Evolutionary conservation across 176 grass and related monocot genomes (phyloP), one percentile per base, ranked within the genome.

Genomic region (Zoysia pacifica): DNA sequence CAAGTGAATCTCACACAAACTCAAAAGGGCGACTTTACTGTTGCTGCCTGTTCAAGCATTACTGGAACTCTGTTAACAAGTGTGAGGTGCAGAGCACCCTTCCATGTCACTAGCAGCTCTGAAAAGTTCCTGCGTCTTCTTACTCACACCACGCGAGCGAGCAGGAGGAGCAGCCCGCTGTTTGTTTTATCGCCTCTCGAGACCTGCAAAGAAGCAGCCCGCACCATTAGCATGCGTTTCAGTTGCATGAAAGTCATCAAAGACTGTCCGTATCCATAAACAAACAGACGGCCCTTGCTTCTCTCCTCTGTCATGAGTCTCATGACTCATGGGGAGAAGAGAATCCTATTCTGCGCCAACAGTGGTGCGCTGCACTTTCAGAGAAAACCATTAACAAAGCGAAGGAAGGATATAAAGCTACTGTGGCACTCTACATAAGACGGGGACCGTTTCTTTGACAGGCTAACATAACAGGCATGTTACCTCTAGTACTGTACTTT

Each of bases 161-260:
- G 35, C 62, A 14, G 37, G 28, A 28, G 28, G 28, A 28, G 28
- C 28, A 28, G 28, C 28, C 28, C 28, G 28, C 28, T 28, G 28
- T 28, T 70, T 70, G 48, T 82, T 72, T 81, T 79, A 14, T 40
- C 68, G 54, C 14, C 54, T 18, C 59, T 86, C 74, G 66, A 72
- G 73, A 72, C 59, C 75, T 72, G 79, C 67, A 67, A 54, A 87
- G 6, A 82, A 82, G 59, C 49, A 65, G 35, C 54, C 53, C 62
- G 51, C 35, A 50, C 62, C 76, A 28, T 48, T 18, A 44, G 49
- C 53, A 5, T 48, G 82, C 51, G 50, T 39, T 40, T 51, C 6
- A 41, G 70, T 44, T 63, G 40, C 87, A 81, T 89, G 70, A 50
- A 88, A 84, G 76, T 88, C 82, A 89, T 77, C 77, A 81, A 78